Evolutionary conservation across 441 rosid genomes (phyloP).

Genomic region (Hura crepitans): DNA sequence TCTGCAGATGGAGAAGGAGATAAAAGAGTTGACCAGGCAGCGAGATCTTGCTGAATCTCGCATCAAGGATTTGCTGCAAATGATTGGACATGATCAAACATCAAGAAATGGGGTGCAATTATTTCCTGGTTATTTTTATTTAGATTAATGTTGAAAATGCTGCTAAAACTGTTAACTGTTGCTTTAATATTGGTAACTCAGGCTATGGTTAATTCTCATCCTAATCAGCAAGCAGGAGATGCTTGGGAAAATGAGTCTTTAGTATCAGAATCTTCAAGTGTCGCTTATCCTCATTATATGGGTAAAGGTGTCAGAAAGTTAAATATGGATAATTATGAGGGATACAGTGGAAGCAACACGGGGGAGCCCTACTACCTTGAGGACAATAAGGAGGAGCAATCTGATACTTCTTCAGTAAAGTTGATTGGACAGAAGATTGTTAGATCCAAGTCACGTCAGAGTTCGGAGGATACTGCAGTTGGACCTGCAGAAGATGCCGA

Average conservation of each 20-base stretch:
- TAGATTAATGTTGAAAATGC: not conserved
- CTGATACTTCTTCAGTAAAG: constrained; percentile 41
- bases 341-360: constrained; percentile 38
- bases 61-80: constrained; percentile 57
- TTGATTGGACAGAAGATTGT: constrained; percentile 41
- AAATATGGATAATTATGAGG: constrained; percentile 27
- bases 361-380: constrained; percentile 32
- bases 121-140: constrained; percentile 4
- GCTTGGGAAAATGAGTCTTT: constrained; percentile 67
- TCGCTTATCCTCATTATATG: constrained; percentile 29
- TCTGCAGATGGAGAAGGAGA: constrained; percentile 80
- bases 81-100: constrained; percentile 51
- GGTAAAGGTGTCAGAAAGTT: constrained; percentile 26
- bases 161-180: constrained; percentile 20
- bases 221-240: constrained; percentile 32
- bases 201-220: constrained; percentile 41
- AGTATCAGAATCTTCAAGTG: constrained; percentile 52
- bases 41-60: constrained; percentile 86
- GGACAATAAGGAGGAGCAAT: constrained; percentile 35
- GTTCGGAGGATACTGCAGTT: constrained; percentile 35
- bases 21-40: constrained; percentile 58
- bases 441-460: constrained; percentile 38
- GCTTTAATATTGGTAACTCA: constrained; percentile 23
- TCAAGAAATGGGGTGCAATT: constrained; percentile 41
- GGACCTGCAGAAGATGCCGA: constrained; percentile 41